phyloP scores from a whole-genome alignment of 176 grass and related monocot species.

The Musa acuminata region DNA sequence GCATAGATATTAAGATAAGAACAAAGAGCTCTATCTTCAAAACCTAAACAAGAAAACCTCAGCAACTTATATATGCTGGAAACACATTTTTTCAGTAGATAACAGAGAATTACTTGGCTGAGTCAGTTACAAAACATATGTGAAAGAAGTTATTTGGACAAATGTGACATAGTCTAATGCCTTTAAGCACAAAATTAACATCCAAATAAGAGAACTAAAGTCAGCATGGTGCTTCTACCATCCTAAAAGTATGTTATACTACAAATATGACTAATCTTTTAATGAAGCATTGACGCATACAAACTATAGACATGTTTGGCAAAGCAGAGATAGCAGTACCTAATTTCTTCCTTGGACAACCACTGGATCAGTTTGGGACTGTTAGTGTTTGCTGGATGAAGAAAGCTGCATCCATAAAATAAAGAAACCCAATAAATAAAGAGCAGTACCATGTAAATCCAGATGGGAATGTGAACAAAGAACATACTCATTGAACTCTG shows the following conservation, averaged over 20 bases:
- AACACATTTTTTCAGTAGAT: no score
- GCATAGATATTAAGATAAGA: no score
- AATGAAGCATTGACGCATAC: neutral
- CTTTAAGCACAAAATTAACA: no score
- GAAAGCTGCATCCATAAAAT: slow-evolving; percentile 49
- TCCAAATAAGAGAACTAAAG: no score
- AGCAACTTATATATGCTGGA: neutral
- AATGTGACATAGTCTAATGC: no score
- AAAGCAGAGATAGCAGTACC: slow-evolving; percentile 25
- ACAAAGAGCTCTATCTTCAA: no score
- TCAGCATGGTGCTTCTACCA: neutral
- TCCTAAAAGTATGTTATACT: neutral
- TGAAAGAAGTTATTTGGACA: no score
- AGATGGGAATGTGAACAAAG: slow-evolving; percentile 10
- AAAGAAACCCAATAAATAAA: slow-evolving; percentile 25
- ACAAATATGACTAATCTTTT: no score
- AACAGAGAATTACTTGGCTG: no score
- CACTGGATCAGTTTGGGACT: slow-evolving; percentile 74
- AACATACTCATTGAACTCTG: slow-evolving; percentile 85
- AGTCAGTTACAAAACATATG: no score
- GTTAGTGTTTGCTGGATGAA: slow-evolving; percentile 79
- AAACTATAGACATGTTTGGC: slow-evolving; percentile 3
- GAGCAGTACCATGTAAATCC: slow-evolving; percentile 5
- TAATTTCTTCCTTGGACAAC: slow-evolving; percentile 95
- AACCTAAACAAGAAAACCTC: neutral